phyloP scores from a whole-genome alignment of 345 rosid genomes.

The Diplotaxis tenuifolia region DNA sequence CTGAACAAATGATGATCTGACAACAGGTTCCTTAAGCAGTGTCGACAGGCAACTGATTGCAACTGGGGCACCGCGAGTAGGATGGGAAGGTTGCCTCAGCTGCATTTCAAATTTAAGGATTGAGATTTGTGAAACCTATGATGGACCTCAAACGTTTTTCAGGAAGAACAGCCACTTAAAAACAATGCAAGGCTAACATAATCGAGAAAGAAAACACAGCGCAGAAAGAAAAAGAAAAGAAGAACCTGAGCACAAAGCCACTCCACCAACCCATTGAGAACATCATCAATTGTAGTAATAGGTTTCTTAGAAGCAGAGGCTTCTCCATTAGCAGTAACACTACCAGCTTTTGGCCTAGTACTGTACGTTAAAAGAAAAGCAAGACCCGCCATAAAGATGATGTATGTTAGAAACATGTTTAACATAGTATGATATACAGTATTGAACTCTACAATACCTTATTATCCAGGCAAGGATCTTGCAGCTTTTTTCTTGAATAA shows the following conservation, averaged over 20 bases:
- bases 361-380: constrained; percentile 38
- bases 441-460: constrained; percentile 51
- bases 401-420: constrained; percentile 1
- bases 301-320: constrained; percentile 70
- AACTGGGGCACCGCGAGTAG: constrained; percentile 69
- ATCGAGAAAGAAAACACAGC: constrained; percentile 2
- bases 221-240: constrained; percentile 1
- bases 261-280: constrained; percentile 83
- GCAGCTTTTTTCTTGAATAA: constrained; percentile 94
- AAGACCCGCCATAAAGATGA: constrained; percentile 19
- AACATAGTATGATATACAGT: neutral
- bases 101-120: constrained; percentile 40
- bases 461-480: constrained; percentile 79
- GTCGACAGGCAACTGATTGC: constrained; percentile 75
- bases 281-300: constrained; percentile 69
- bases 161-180: neutral
- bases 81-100: constrained; percentile 92
- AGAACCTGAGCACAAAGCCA: constrained; percentile 97
- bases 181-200: constrained; percentile 15
- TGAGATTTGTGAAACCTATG: constrained; percentile 12
- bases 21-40: constrained; percentile 80
- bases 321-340: constrained; percentile 51
- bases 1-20: constrained; percentile 86
- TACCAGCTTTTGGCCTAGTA: constrained; percentile 67
- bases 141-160: neutral